A percentile compares a stretch with the other conserved stretches of the same genome.
These are phyloP conservation scores for Wickerhamomyces bovis DNA, from an alignment of 805 yeast species.

Conservation along the genomic window DNA sequence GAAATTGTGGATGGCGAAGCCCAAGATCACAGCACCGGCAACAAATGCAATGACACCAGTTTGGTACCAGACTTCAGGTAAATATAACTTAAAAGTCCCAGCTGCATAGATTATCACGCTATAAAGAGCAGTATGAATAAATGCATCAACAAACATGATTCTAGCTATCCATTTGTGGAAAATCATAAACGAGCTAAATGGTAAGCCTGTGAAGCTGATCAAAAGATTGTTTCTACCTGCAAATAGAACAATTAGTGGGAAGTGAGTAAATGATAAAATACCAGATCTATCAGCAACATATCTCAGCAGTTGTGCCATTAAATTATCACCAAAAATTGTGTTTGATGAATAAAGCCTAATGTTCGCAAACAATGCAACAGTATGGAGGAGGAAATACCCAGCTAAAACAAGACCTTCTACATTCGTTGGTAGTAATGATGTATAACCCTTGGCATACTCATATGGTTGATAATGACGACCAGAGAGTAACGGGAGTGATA, in stretches of 20 bases:
- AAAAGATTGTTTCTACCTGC: conserved; percentile 72
- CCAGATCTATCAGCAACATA: conserved; percentile 20
- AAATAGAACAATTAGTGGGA: conserved; percentile 55
- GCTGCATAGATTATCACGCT: conserved; percentile 1
- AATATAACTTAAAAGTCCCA: not conserved
- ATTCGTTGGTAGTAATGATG: conserved; percentile 19
- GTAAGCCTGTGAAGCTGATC: conserved; percentile 54
- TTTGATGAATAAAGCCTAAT: conserved; percentile 14
- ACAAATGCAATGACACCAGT: conserved; percentile 14
- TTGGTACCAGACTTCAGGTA: conserved; percentile 11
- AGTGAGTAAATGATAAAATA: conserved; percentile 27
- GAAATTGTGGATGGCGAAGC: conserved; percentile 32
- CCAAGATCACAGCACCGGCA: conserved; percentile 4
- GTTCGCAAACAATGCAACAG: conserved; percentile 6
- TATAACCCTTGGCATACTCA: conserved; percentile 3
- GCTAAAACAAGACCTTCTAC: conserved; percentile 24
- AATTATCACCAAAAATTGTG: conserved; percentile 14
- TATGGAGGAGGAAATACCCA: conserved; percentile 25
- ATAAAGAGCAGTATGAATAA: conserved; percentile 38
- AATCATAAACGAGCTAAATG: conserved; percentile 54
- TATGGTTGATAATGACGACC: conserved; percentile 20
- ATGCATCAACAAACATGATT: conserved; percentile 35
- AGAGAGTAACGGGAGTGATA: conserved; percentile 15
- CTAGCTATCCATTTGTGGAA: conserved; percentile 66
- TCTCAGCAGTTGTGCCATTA: conserved; percentile 6